Evolutionary conservation across 202 grass and related monocot species (phyloP), one percentile per base, ranked within the genome.

Genomic region (Zizania palustris): DNA sequence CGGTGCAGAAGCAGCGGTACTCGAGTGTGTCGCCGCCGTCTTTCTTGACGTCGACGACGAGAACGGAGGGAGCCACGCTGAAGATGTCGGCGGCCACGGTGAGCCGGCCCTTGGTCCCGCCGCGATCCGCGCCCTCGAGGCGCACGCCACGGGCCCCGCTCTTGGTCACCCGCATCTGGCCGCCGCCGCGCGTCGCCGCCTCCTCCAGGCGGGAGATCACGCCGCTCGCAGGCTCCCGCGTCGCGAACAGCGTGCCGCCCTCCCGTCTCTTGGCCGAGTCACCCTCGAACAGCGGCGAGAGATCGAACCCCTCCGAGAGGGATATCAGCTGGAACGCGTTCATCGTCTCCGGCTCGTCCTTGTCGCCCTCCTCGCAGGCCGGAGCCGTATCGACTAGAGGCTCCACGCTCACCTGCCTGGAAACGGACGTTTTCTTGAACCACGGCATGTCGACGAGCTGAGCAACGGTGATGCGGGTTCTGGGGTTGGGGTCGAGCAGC

Each of bases 311-410:
- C 6, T 80, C 86, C 0, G 93, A 97, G 64, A 92, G 87, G 7
- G 93, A 92, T 11, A 97, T 97, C 37, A 97, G 83, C 68, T 97
- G 82, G 87, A 97, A 93, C 21, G 93, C 93, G 69, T 97, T 97
- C 80, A 97, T 65, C 60, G 40, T 92, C 18, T 82, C 60, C 15
- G 89, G 73, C 73, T 87, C 74, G 40, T 83, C 80, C 45, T 65
- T 79, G 12, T 76, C 65, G 20, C 16, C 71, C 36, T 48, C 44
- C 37, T 58, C 19, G 33, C 13, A 11, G 33, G 2, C 28, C 63
- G 36, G 22, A 56, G 16, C 39, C 14, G 64, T 45, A 54, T 59
- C 74, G 9, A 12, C 72, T 75, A 56, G 49, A n/a, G 28, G 57
- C 45, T 84, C 70, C 6, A 44, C 6, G n/a, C 53, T 16, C 33